A percentile compares a stretch with the other conserved stretches of the same genome.
These are phyloP conservation scores for Dryadomyces quercus-mongolicae DNA, from an alignment of 2,329 filamentous ascomycete genomes.

Conservation along the genomic window DNA sequence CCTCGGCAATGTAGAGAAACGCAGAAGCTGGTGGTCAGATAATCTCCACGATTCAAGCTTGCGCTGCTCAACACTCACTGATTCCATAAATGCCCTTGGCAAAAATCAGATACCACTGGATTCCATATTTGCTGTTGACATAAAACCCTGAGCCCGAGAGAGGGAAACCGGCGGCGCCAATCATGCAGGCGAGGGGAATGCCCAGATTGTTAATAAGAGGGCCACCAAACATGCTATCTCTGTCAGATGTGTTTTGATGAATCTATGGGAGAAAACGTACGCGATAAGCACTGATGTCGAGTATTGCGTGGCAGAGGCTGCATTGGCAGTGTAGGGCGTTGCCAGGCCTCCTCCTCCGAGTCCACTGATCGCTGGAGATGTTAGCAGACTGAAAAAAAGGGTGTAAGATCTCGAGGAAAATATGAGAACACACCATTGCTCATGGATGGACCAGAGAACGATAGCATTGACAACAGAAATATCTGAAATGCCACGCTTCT, in stretches of 20 bases:
- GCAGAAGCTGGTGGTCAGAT: neutral
- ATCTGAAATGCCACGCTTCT: conserved; percentile 2
- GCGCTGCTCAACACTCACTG: neutral
- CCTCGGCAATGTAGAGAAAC: conserved; percentile 2
- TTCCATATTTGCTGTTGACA: conserved; percentile 1
- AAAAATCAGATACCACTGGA: conserved; percentile 2
- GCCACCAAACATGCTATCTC: neutral
- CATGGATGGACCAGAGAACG: neutral
- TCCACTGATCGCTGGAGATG: neutral
- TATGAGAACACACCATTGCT: conserved; percentile 1
- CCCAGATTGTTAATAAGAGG: neutral
- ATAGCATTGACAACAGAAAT: neutral
- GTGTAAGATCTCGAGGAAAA: neutral
- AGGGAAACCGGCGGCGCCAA: conserved; percentile 1
- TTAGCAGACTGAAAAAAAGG: neutral
- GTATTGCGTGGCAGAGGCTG: conserved; percentile 1
- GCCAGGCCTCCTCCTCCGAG: conserved; percentile 2
- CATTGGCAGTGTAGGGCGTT: neutral
- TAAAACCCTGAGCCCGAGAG: conserved; percentile 1
- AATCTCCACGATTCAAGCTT: neutral
- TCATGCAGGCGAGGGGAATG: neutral
- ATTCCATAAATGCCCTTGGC: conserved; percentile 1
- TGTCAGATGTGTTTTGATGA: too few relatives aligned
- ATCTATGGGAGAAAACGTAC: neutral
- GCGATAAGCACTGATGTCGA: neutral